Base-by-base conservation (phyloP, 2,329 filamentous ascomycete genomes). In the Botryosphaeria agaves region DNA sequence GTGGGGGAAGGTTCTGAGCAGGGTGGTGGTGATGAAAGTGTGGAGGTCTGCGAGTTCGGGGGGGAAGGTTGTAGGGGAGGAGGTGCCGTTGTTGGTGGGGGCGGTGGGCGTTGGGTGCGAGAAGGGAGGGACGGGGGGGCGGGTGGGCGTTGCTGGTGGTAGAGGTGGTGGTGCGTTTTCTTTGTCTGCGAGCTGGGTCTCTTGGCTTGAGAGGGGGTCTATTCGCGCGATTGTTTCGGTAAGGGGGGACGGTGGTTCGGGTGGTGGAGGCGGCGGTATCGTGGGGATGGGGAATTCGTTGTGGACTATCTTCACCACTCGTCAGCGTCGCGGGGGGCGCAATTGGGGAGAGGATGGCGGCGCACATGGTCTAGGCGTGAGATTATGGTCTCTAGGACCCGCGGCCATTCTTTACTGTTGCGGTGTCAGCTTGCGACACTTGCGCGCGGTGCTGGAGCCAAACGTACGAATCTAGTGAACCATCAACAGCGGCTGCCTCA, bases 231-330 rank as follows among this genome's bases (percentile, higher is more conserved):
- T 14, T 14, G 27, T 15, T 23, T 24, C 26, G 16, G 27, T 40
- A 42, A 38, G 39, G 38, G 35, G 51, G 35, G 57, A 55, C 39
- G 55, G 58, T 34, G 49, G 50, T 34, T 52, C 56, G 37, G 48
- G 53, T 41, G 48, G 45, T 35, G 57, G 47, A 32, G 56, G 45
- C 36, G 55, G 52, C 26, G 57, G 64, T 31, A 71, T 54, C 31
- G 59, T 62, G 7, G 79, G 79, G 41, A 77, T 75, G 25, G 79
- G 73, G 43, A 92, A 93, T 31, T 76, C 74, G 47, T 72, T 64
- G 51, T 70, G 68, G 24, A 79, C 69, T 41, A 84, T 87, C 81
- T 91, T 36, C n/a, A 7, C 12, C 23, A 9, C n/a, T 11, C n/a
- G 14, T 18, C 38, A 37, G 23, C 41, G 34, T 14, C 27, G 9